These are phyloP conservation scores for Blastocystis hominis DNA, from an alignment of 352 stramenopile genomes.

Conservation along the genomic window DNA sequence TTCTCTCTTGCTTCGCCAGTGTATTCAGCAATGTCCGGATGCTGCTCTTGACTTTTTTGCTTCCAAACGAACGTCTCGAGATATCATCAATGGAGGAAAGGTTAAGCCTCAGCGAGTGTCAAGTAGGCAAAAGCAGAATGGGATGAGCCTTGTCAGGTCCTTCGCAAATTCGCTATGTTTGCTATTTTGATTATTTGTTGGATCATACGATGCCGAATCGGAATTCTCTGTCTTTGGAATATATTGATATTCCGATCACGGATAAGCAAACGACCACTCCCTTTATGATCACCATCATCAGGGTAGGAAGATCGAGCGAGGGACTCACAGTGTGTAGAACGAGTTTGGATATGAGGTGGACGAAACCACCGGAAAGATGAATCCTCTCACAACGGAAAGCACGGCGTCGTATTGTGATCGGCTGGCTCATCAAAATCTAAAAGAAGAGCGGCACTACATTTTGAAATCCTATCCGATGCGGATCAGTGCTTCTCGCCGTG, in stretches of 20 bases:
- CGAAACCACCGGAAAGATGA: neutral
- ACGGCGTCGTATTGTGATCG: conserved; percentile 8
- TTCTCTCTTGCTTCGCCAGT: conserved; percentile 27
- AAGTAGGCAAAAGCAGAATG: neutral
- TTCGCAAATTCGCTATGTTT: conserved; percentile 52
- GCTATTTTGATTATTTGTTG: conserved; percentile 44
- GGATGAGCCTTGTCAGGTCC: neutral
- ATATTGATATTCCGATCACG: neutral
- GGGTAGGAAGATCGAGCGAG: neutral
- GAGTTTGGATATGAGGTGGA: conserved; percentile 18
- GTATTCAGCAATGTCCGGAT: neutral
- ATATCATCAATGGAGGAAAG: neutral
- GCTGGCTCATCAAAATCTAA: neutral
- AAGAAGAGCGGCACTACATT: neutral
- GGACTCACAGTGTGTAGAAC: neutral
- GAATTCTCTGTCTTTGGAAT: neutral
- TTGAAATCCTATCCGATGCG: neutral
- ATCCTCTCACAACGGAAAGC: neutral
- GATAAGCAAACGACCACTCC: neutral
- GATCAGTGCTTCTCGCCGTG: neutral
- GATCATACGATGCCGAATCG: neutral
- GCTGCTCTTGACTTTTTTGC: conserved; percentile 56
- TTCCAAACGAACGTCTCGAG: conserved; percentile 8
- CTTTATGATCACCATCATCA: neutral
- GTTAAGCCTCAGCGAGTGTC: conserved; percentile 25